phyloP scores from a whole-genome alignment of 2,329 filamentous ascomycete genomes.

The Trematosphaeria pertusa region DNA sequence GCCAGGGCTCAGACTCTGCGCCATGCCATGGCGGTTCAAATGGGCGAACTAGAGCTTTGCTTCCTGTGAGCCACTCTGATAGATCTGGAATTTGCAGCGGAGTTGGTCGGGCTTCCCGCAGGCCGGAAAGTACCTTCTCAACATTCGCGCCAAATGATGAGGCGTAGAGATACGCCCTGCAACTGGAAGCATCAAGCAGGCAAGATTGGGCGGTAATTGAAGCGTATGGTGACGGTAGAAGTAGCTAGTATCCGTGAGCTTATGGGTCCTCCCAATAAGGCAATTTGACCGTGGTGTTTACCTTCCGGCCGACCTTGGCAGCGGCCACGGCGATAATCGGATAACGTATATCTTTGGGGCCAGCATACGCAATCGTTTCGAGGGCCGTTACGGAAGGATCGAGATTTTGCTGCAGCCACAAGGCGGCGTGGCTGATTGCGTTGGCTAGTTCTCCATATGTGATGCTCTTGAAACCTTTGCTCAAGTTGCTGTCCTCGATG shows the following conservation, averaged over 20 bases:
- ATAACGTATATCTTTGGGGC: constrained; percentile 21
- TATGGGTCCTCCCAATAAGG: neutral
- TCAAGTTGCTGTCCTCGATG: constrained; percentile 12
- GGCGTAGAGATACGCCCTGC: constrained; percentile 13
- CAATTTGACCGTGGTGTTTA: too few relatives aligned
- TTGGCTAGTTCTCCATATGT: constrained; percentile 24
- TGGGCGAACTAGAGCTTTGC: constrained; percentile 14
- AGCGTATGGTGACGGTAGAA: constrained; percentile 9
- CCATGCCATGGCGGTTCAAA: constrained; percentile 26
- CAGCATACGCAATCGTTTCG: constrained; percentile 18
- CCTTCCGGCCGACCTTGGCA: constrained; percentile 15
- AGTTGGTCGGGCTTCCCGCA: constrained; percentile 1
- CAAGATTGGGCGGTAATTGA: constrained; percentile 7
- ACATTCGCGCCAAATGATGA: constrained; percentile 13
- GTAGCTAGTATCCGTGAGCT: neutral
- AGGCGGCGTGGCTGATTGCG: constrained; percentile 26
- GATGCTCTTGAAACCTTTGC: constrained; percentile 19
- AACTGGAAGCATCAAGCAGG: constrained; percentile 7
- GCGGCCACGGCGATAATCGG: constrained; percentile 17
- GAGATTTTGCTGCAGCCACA: constrained; percentile 34
- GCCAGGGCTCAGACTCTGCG: constrained; percentile 22
- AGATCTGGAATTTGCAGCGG: constrained; percentile 7
- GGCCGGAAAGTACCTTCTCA: constrained; percentile 15
- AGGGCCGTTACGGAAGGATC: constrained; percentile 2
- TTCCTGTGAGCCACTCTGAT: constrained; percentile 3